These are phyloP conservation scores for Chlorella sp. DNA, from an alignment of 139 green algal species.

Conservation along the genomic window DNA sequence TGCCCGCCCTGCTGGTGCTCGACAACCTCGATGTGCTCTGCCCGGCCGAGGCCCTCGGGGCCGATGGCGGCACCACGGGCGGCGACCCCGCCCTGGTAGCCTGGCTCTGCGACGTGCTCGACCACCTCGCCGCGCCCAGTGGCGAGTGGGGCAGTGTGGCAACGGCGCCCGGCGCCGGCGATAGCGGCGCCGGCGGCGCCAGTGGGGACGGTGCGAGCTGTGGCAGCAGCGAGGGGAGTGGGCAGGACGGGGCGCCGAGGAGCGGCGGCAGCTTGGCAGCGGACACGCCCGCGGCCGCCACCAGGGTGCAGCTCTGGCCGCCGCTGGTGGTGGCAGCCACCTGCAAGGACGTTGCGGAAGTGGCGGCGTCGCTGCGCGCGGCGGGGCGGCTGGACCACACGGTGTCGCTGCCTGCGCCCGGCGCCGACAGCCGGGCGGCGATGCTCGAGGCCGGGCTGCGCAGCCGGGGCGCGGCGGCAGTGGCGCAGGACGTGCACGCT, in stretches of 20 bases:
- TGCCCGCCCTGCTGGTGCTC: constrained; percentile 78
- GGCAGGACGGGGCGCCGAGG: not conserved
- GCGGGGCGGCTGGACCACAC: constrained; percentile 58
- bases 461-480: constrained; percentile 13
- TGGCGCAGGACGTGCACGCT: not conserved
- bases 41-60: constrained; percentile 29
- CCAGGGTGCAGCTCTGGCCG: constrained; percentile 12
- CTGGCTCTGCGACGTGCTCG: constrained; percentile 47
- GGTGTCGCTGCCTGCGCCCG: constrained; percentile 49
- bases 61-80: constrained; percentile 22
- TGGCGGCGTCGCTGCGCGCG: constrained; percentile 49
- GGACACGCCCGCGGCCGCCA: not conserved
- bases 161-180: not conserved
- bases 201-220: not conserved
- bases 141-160: constrained; percentile 12
- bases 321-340: constrained; percentile 50
- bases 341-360: constrained; percentile 29
- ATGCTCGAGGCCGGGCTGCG: constrained; percentile 50
- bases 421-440: constrained; percentile 41
- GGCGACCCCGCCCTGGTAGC: constrained; percentile 23
- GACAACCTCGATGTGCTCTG: constrained; percentile 83
- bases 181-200: not conserved
- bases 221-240: no score
- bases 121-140: constrained; percentile 30
- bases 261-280: not conserved